Conservation (phyloP, 768 basidiomycete genomes). For the Sarcomyxa edulis region DNA sequence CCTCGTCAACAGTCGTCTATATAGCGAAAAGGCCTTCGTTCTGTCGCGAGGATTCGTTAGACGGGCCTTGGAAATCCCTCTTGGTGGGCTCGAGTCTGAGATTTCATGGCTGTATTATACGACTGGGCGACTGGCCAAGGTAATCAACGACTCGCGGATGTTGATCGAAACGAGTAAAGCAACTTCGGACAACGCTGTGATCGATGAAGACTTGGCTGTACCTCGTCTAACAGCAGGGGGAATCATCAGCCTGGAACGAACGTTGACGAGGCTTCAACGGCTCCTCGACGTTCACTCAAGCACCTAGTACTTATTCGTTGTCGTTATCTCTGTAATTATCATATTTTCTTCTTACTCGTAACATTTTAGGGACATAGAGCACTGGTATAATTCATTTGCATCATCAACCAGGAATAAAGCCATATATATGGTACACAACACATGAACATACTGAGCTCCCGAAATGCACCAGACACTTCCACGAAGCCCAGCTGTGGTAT, state of each 20-base stretch:
- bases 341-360: no score
- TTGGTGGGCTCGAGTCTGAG: conserved; percentile 65
- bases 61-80: conserved; percentile 80
- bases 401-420: no score
- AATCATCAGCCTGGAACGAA: conserved; percentile 73
- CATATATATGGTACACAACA: no score
- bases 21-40: conserved; percentile 91
- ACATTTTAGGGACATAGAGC: no score
- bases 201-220: conserved; percentile 48
- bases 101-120: conserved; percentile 69
- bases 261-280: conserved; percentile 57
- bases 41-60: conserved; percentile 86
- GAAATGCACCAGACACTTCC: no score
- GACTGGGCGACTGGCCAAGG: conserved; percentile 59
- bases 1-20: conserved; percentile 62
- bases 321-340: no score
- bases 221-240: conserved; percentile 78
- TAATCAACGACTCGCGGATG: conserved; percentile 53
- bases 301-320: no score
- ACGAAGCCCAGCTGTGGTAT: no score
- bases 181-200: conserved; percentile 19
- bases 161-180: conserved; percentile 66
- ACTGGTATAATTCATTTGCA: no score
- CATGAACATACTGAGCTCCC: no score
- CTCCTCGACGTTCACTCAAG: conserved; percentile 22